Evolutionary conservation across 257 asterid genomes (phyloP).

Genomic region (Plectranthus barbatus): DNA sequence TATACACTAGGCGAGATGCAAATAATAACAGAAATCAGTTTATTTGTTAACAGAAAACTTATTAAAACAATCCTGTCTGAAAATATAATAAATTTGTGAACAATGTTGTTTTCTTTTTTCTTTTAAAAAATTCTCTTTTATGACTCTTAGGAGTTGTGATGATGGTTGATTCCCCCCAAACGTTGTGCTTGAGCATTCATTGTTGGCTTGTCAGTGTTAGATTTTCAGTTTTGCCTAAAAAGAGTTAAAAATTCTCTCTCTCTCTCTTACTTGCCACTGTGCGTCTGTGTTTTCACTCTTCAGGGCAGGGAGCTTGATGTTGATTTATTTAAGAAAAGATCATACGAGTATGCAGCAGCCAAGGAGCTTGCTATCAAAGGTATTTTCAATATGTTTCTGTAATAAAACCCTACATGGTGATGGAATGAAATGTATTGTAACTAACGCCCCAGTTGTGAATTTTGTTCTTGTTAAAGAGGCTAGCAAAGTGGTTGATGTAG

Average conservation of each 20-base stretch:
- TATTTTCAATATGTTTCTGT: too few species aligned
- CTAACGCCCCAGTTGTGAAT: too few species aligned
- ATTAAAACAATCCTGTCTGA: neutral
- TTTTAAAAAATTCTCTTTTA: too few species aligned
- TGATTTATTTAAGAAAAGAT: slow-evolving; percentile 52
- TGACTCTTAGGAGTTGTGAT: too few species aligned
- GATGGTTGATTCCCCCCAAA: too few species aligned
- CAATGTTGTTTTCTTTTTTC: too few species aligned
- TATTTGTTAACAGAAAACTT: neutral
- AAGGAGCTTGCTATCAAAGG: slow-evolving; percentile 75
- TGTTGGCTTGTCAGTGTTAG: neutral
- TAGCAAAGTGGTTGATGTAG: slow-evolving; percentile 45
- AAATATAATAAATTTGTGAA: neutral
- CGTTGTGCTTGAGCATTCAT: neutral
- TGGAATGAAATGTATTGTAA: neutral
- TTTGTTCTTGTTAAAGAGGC: slow-evolving; percentile 40
- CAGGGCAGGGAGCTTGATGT: slow-evolving; percentile 78
- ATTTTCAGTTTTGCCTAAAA: too few species aligned
- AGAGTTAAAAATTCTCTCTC: too few species aligned
- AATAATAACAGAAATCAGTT: too few species aligned
- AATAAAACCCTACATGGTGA: too few species aligned
- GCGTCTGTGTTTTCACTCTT: neutral
- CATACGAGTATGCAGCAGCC: slow-evolving; percentile 72
- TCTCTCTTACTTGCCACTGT: too few species aligned
- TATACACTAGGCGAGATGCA: neutral